Base-by-base conservation (phyloP, 2,329 filamentous ascomycete genomes). In the Polychaeton citri region DNA sequence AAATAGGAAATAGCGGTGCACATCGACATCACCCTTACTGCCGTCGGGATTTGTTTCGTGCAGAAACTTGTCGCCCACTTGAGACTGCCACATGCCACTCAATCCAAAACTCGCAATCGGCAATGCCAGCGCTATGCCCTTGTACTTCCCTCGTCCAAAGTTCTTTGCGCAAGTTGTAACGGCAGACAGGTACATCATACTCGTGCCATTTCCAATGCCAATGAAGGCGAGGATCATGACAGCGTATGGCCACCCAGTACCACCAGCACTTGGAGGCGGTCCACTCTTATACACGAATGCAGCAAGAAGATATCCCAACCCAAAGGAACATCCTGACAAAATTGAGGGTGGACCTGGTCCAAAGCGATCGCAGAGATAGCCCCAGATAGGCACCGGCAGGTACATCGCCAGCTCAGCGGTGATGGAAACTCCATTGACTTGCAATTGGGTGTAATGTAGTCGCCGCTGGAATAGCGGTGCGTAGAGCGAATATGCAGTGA, bases 151-250 rank as follows among this genome's bases (percentile, higher is more conserved):
- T 41, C 81, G 77, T 33, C 87, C 87, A 61, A 96, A 98, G 62
- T 96, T 98, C 74, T 98, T 98, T 21, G 90, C 90, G 53, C 86
- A 94, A 0, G 88, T 93, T 5, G 88, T 88, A n/a, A 98, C 80
- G 2, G 85, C 80, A 34, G 79, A 74, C 38, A 96, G 69, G 58
- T 96, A 98, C 76, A 96, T 86, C 57, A 75, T 76, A 45, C 81
- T 83, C 0, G 88, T 95, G 4, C 76, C 88, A 43, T 79, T 71
- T 2, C 90, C 90, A 39, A 98, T 76, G 35, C 73, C 71, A 32
- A 87, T 69, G 57, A 96, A 98, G 1, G 86, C 79, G 37, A 84
- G 55, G 5, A 95, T 65, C 88, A 98, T 94, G 47, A 81, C 66
- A 45, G 72, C 72, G 48, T 92, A 86, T 0, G 85, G 79, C 72